Base-by-base conservation (phyloP, 1,284 basidiomycete genomes). In the Tetrapyrgos nigripes region DNA sequence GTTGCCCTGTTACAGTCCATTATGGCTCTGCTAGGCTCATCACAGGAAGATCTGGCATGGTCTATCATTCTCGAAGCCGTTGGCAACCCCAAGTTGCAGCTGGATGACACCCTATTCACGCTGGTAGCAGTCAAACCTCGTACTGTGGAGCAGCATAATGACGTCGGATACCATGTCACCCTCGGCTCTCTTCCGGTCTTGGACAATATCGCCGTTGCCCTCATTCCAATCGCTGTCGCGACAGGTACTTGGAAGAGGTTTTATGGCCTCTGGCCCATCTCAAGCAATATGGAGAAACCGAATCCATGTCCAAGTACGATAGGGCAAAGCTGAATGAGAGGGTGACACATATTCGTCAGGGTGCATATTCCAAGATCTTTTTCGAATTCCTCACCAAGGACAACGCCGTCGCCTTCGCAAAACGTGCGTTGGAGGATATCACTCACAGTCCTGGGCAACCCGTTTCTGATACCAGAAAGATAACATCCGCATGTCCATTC, bases 1-100 rank as follows among this genome's bases (percentile, higher is more conserved):
- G 61, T 63, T 40, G 62, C 57, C 33, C 37, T 63, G 35, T 27
- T 63, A 17, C 62, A 63, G 57, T 63, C 62, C 28, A 55, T 63
- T 21, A 28, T 63, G 21, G 57, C 59, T 27, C 48, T 29, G 27
- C 54, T 63, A 11, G 57, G 28, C 40, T 57, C 62, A 37, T 49
- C 60, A 24, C 57, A 63, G 24, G 52, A 61, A 21, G 55, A 61
- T 48, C 57, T 63, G 29, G 60, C 57, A 11, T 61, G 62, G 59
- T 31, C 46, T 48, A 55, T 61, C 49, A 55, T 63, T 23, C 52
- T 53, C 23, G 53, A 63, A 37, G 61, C 61, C 17, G 50, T 49
- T 17, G 17, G 17, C 6, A 31, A 28, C 40, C 35, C 50, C 54
- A 50, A 58, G 19, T 37, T 45, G 45, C 35, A 27, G 47, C 29